These are phyloP conservation scores for Phylloporus gajari DNA, from an alignment of 1,284 basidiomycete species.

Conservation along the genomic window DNA sequence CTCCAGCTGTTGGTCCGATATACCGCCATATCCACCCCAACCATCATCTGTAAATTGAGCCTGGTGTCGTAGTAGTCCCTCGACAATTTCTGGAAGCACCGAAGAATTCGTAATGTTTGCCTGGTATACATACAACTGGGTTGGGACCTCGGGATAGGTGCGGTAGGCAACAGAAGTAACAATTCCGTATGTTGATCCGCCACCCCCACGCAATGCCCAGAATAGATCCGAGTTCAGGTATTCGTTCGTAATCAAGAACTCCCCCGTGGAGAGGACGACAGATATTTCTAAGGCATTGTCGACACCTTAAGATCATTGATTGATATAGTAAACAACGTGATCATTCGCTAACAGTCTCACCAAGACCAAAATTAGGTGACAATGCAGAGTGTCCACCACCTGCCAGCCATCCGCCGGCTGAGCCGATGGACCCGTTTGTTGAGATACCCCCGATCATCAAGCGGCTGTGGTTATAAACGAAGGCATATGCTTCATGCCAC, in stretches of 20 bases:
- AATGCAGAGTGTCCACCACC: conserved; percentile 55
- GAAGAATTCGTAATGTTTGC: conserved; percentile 40
- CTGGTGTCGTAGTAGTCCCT: background rate
- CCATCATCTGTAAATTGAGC: background rate
- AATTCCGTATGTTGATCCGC: no score
- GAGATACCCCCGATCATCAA: conserved; percentile 48
- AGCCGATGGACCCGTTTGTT: conserved; percentile 49
- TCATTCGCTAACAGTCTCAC: no score
- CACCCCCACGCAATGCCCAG: background rate
- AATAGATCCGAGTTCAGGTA: conserved; percentile 44
- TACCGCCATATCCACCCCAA: background rate
- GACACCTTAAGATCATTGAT: conserved; percentile 42
- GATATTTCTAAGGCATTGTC: conserved; percentile 51
- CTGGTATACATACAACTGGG: conserved; percentile 34
- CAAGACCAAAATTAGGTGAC: no score
- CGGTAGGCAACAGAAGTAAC: conserved; percentile 34
- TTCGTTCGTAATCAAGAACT: conserved; percentile 24
- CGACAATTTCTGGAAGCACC: background rate
- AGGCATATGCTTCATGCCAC: conserved; percentile 56
- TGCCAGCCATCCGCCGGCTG: conserved; percentile 53
- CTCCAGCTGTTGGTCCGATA: background rate
- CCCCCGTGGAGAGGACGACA: conserved; percentile 26
- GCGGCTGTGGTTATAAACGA: conserved; percentile 46
- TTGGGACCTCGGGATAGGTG: conserved; percentile 24
- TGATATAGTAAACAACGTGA: no score